Conservation (phyloP, 2,329 filamentous ascomycete genomes). For the Aphanocladium album region DNA sequence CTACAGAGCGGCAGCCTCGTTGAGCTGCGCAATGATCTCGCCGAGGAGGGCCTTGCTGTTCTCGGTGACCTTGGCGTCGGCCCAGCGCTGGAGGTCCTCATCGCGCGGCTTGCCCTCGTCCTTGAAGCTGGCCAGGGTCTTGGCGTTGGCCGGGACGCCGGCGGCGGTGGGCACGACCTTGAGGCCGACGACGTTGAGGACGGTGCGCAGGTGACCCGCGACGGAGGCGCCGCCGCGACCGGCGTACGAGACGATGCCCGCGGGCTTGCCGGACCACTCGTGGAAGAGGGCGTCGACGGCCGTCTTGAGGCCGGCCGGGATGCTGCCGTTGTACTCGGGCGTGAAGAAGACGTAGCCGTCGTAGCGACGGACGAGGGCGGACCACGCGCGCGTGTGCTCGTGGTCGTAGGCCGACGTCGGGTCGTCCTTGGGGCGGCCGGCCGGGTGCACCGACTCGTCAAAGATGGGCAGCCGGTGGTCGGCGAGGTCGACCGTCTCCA, state of each 20-base stretch:
- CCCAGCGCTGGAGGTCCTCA: constrained; percentile 9
- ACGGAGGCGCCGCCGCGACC: constrained; percentile 31
- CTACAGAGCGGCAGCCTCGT: neutral
- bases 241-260: constrained; percentile 49
- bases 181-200: constrained; percentile 4
- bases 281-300: constrained; percentile 53
- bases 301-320: constrained; percentile 50
- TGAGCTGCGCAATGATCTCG: constrained; percentile 7
- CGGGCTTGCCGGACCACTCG: constrained; percentile 51
- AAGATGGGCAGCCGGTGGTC: constrained; percentile 37
- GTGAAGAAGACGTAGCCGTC: constrained; percentile 40
- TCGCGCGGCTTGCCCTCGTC: neutral
- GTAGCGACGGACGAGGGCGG: constrained; percentile 34
- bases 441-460: constrained; percentile 33
- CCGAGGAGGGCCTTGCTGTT: neutral
- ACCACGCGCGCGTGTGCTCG: constrained; percentile 36
- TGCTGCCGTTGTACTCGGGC: constrained; percentile 48
- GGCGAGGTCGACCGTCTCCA: constrained; percentile 29
- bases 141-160: neutral
- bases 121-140: constrained; percentile 4
- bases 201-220: constrained; percentile 2
- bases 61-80: neutral
- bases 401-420: constrained; percentile 27
- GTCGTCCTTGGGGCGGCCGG: constrained; percentile 28
- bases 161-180: neutral